Conservation (phyloP, 2,329 filamentous ascomycete genomes). For the Metarhizium humberi region DNA sequence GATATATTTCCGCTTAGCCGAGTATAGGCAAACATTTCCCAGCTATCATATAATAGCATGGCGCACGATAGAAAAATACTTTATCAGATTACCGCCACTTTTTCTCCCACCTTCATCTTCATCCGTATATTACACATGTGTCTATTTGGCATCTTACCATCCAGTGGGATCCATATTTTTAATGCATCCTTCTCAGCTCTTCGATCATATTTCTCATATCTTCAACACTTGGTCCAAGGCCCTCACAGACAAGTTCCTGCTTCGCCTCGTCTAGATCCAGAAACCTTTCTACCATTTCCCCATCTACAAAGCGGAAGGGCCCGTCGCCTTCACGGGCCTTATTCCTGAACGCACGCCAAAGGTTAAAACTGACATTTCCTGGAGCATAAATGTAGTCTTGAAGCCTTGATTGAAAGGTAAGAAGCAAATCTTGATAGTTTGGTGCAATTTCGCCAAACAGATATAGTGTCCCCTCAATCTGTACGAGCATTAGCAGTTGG, state of each 20-base stretch:
- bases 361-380: slow-evolving; percentile 66
- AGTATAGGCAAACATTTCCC: too few species aligned
- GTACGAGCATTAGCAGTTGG: slow-evolving; percentile 12
- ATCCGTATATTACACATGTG: background rate
- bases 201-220: slow-evolving; percentile 54
- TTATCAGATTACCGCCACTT: too few species aligned
- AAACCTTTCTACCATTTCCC: slow-evolving; percentile 81
- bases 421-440: slow-evolving; percentile 65
- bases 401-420: slow-evolving; percentile 69
- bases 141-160: background rate
- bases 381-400: slow-evolving; percentile 56
- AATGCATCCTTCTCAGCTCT: slow-evolving; percentile 54
- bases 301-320: slow-evolving; percentile 83
- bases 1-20: too few species aligned
- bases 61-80: too few species aligned
- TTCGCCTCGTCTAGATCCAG: slow-evolving; percentile 56
- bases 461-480: slow-evolving; percentile 88
- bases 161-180: background rate
- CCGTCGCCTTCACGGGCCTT: slow-evolving; percentile 63
- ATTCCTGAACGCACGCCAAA: slow-evolving; percentile 76
- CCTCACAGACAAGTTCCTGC: slow-evolving; percentile 44
- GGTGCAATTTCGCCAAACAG: slow-evolving; percentile 74
- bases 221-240: slow-evolving; percentile 51
- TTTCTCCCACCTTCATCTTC: background rate
- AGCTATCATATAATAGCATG: too few species aligned